Conservation (phyloP, 768 basidiomycete genomes). For the Candolleomyces aberdarensis region DNA sequence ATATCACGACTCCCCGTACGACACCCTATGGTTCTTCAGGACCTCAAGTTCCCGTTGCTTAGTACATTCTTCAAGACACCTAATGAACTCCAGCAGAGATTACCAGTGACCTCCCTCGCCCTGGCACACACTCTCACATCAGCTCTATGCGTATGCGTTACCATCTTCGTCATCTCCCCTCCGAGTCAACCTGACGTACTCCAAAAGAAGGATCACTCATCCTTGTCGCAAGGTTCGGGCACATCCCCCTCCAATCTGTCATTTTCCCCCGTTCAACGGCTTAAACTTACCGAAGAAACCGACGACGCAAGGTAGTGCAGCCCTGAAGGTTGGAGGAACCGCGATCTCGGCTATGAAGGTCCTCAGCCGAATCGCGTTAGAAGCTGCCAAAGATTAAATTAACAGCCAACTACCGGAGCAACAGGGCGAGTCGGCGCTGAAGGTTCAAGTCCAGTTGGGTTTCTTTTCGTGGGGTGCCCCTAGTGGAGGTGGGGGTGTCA, state of each 20-base stretch:
- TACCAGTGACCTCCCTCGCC: conserved; percentile 24
- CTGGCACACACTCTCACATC: conserved; percentile 57
- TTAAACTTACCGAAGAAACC: background rate
- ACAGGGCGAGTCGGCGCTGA: background rate
- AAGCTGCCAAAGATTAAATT: conserved; percentile 41
- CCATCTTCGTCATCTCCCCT: conserved; percentile 8
- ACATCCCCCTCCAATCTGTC: conserved; percentile 15
- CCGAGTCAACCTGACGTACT: background rate
- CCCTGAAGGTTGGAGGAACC: conserved; percentile 56
- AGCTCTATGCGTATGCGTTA: conserved; percentile 58
- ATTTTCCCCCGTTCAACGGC: no score
- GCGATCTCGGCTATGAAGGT: conserved; percentile 63
- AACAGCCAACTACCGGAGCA: conserved; percentile 1
- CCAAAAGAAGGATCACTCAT: background rate
- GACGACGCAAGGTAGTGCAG: conserved; percentile 49
- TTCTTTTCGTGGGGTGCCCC: conserved; percentile 68
- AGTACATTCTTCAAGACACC: background rate
- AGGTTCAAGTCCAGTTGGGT: conserved; percentile 20
- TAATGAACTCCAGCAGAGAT: no score
- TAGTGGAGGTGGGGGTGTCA: conserved; percentile 23
- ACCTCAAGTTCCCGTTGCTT: conserved; percentile 2
- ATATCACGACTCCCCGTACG: background rate
- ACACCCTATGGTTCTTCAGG: background rate
- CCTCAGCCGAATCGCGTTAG: conserved; percentile 58
- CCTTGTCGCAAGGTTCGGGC: conserved; percentile 7